These are phyloP conservation scores for Plasmodium chabaudi DNA, from an alignment of 169 alveolate genomes.

Conservation along the genomic window DNA sequence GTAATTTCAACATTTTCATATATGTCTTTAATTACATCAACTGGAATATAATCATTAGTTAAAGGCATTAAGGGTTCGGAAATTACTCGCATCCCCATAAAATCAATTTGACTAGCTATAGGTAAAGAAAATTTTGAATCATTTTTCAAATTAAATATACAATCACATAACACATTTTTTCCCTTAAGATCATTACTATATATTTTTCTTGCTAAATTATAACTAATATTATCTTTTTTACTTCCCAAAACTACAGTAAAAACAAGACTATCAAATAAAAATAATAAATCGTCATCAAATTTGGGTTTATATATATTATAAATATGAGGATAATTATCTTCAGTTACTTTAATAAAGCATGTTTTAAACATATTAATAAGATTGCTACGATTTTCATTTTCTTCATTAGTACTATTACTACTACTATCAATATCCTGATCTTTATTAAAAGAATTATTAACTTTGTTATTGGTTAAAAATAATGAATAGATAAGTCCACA, in stretches of 20 bases:
- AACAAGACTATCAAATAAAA: slow-evolving; percentile 81
- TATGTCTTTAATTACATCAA: slow-evolving; percentile 54
- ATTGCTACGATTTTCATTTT: neutral
- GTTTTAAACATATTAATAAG: slow-evolving; percentile 26
- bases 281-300: slow-evolving; percentile 81
- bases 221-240: slow-evolving; percentile 40
- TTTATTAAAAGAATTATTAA: neutral
- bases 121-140: slow-evolving; percentile 80
- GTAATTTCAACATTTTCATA: slow-evolving; percentile 24
- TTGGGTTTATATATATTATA: slow-evolving; percentile 79
- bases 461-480: slow-evolving; percentile 23
- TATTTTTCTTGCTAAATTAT: slow-evolving; percentile 80
- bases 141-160: slow-evolving; percentile 77
- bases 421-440: neutral
- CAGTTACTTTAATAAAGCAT: slow-evolving; percentile 43
- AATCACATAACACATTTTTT: slow-evolving; percentile 83
- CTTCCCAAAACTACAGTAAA: slow-evolving; percentile 80
- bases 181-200: slow-evolving; percentile 86
- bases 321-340: slow-evolving; percentile 56
- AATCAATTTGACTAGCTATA: slow-evolving; percentile 80
- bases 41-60: slow-evolving; percentile 21
- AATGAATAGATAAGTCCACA: slow-evolving; percentile 70
- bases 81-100: slow-evolving; percentile 83
- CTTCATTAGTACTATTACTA: neutral
- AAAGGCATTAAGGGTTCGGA: slow-evolving; percentile 84